Evolutionary conservation across 495 filamentous ascomycete genomes (phyloP), one percentile per base, ranked within the genome.

Genomic region (Penicillium ucsense): DNA sequence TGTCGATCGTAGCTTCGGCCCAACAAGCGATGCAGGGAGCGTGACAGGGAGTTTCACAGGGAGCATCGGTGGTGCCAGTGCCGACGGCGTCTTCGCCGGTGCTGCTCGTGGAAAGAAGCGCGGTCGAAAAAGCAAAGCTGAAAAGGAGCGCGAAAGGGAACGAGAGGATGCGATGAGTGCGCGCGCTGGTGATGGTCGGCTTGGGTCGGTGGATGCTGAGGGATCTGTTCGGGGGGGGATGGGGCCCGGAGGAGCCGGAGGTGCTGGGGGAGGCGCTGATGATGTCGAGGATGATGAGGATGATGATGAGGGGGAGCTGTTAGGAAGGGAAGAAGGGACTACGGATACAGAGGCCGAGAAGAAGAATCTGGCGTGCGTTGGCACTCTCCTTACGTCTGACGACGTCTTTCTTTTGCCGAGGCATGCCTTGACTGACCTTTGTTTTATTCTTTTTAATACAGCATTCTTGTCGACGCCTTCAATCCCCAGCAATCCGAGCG

Each of bases 401-500:
- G 1, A 20, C 2, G 20, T 20, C 2, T 20, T 20, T 20, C 20
- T 20, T 20, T 20, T 20, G 20, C 20, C 20, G 20, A 20, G 20
- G 20, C 20, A 20, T 20, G 20, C 20, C 20, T 20, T 20, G 20
- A 20, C 20, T 20, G 20, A 20, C 20, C 20, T 20, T 20, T 20
- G 20, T 20, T 9, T 42, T 33, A 3, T 30, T n/a, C 8, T 8
- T 12, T 31, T n/a, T 43, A 27, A 10, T 48, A 63, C 48, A 80
- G 79, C 30, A 71, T 91, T 42, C 70, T 94, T 38, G 77, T 88
- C 34, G 70, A 78, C 47, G 77, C 76, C n/a, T 82, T 94, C 55
- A 79, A 80, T 46, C 59, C 64, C 0, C 64, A 80, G 30, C 88
- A 94, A 61, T 80, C 77, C 11, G 70, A 80, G 36, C 79, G 89